These are phyloP conservation scores for Sporothrix dimorphospora DNA, from an alignment of 2,329 filamentous ascomycete species.

Conservation along the genomic window DNA sequence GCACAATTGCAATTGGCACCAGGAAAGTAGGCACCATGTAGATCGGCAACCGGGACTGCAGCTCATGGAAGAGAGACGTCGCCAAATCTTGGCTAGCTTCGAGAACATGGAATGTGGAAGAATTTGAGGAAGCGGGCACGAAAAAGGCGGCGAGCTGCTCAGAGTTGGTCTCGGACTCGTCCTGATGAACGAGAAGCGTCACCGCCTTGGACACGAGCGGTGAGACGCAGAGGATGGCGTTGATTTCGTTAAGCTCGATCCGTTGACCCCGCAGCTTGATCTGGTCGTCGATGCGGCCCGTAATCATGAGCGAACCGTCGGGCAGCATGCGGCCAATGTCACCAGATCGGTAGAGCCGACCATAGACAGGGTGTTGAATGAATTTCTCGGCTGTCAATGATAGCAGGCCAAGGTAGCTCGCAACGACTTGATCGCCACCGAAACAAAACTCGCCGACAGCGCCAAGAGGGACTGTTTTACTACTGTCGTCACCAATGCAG, in stretches of 20 bases:
- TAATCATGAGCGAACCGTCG: conserved; percentile 74
- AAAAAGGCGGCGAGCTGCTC: conserved; percentile 72
- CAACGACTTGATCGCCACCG: conserved; percentile 78
- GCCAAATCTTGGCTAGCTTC: conserved; percentile 37
- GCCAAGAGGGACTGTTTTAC: conserved; percentile 66
- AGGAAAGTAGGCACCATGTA: conserved; percentile 83
- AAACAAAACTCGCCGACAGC: conserved; percentile 84
- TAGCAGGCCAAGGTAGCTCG: conserved; percentile 71
- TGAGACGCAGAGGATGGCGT: conserved; percentile 59
- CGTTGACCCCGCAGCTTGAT: conserved; percentile 80
- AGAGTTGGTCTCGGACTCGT: conserved; percentile 39
- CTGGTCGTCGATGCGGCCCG: conserved; percentile 76
- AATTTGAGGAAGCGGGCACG: conserved; percentile 48
- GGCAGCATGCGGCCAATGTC: conserved; percentile 79
- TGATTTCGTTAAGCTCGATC: conserved; percentile 79
- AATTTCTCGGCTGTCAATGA: conserved; percentile 68
- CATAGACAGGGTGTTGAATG: conserved; percentile 67
- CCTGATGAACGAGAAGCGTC: conserved; percentile 59
- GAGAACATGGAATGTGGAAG: conserved; percentile 46
- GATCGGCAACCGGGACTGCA: conserved; percentile 62
- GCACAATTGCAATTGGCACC: conserved; percentile 69
- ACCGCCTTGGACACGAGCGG: conserved; percentile 61
- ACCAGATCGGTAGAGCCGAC: conserved; percentile 78
- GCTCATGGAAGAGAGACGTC: conserved; percentile 54
- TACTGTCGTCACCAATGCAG: conserved; percentile 43